Conservation (phyloP, 495 filamentous ascomycete genomes). For the Xylaria venustula region DNA sequence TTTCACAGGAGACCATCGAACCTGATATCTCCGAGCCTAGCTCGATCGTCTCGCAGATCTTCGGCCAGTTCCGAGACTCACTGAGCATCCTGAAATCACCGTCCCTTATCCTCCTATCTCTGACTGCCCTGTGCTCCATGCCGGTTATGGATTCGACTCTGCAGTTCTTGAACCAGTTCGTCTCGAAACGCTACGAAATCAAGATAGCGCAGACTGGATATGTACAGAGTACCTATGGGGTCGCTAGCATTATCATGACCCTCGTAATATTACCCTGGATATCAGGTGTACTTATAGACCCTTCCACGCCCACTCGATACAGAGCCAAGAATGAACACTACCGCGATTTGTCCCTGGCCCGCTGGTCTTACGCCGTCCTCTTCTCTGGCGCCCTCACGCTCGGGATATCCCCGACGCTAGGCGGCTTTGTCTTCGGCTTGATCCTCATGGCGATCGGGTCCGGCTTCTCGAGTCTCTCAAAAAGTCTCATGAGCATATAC, state of each 20-base stretch:
- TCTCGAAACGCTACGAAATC: constrained; percentile 29
- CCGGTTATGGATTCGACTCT: constrained; percentile 17
- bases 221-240: constrained; percentile 24
- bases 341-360: constrained; percentile 56
- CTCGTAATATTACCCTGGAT: constrained; percentile 27
- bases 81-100: constrained; percentile 23
- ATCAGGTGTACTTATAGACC: constrained; percentile 13
- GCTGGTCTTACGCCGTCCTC: constrained; percentile 46
- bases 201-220: constrained; percentile 26
- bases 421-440: constrained; percentile 28
- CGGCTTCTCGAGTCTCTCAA: constrained; percentile 28
- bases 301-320: constrained; percentile 12
- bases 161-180: constrained; percentile 27
- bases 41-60: constrained; percentile 14
- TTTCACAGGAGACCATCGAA: background rate
- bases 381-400: constrained; percentile 43
- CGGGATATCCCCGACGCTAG: constrained; percentile 23
- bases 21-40: background rate
- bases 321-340: constrained; percentile 22
- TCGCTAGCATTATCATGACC: constrained; percentile 18
- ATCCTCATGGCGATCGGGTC: constrained; percentile 31
- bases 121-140: constrained; percentile 18
- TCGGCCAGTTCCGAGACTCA: constrained; percentile 21
- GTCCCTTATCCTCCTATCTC: constrained; percentile 28
- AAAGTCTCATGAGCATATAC: constrained; percentile 54